Conservation (phyloP, 1,284 basidiomycete genomes). For the Sanguinoderma infundibulare region DNA sequence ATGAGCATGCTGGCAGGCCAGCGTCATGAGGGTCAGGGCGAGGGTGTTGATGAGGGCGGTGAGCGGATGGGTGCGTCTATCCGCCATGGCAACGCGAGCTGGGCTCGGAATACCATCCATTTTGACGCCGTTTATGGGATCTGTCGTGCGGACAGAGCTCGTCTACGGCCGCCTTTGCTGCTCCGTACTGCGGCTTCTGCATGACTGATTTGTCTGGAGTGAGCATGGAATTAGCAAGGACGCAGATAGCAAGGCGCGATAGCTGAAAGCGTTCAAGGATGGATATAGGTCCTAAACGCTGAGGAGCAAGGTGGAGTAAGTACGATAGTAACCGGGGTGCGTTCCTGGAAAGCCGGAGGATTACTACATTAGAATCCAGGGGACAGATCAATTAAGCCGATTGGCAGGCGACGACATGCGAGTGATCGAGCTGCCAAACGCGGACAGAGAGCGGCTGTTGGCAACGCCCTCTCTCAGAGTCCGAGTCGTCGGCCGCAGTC, state of each 20-base stretch:
- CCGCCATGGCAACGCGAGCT: constrained; percentile 24
- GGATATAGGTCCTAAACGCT: neutral
- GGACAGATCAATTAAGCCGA: no score
- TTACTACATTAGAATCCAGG: no score
- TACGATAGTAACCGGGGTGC: neutral
- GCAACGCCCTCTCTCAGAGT: neutral
- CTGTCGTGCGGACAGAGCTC: neutral
- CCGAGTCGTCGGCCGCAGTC: neutral
- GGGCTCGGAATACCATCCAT: constrained; percentile 3
- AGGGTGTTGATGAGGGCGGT: constrained; percentile 16
- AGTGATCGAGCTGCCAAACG: neutral
- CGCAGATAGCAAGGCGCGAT: neutral
- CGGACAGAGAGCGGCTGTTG: neutral
- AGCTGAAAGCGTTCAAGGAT: neutral
- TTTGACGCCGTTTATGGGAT: constrained; percentile 19
- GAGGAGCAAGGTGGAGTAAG: neutral
- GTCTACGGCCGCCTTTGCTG: neutral
- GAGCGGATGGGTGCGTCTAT: constrained; percentile 21
- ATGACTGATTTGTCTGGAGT: neutral
- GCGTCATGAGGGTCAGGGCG: constrained; percentile 22
- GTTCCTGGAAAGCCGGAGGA: neutral
- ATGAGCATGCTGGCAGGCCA: constrained; percentile 25
- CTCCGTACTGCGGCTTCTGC: neutral
- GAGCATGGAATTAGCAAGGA: neutral
- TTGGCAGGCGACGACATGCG: neutral